These are phyloP conservation scores for Vitis amurensis DNA, from an alignment of 164 flowering plant genomes.

Conservation along the genomic window DNA sequence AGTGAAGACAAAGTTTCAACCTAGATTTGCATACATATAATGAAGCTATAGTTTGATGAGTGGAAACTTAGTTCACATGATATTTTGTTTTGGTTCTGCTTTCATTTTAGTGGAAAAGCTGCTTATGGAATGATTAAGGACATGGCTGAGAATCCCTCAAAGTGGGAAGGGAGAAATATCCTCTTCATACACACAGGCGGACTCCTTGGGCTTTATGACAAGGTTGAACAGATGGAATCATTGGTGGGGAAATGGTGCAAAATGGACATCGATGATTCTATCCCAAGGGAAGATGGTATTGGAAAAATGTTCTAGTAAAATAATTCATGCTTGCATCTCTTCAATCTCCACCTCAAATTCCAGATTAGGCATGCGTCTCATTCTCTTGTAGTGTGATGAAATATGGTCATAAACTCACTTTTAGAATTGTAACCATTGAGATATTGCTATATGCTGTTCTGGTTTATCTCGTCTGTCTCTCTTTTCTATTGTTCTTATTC, in stretches of 20 bases:
- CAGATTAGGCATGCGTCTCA: background rate
- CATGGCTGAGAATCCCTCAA: conserved; percentile 69
- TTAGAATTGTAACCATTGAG: too few relatives aligned
- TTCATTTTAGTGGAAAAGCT: conserved; percentile 77
- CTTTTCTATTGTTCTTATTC: too few relatives aligned
- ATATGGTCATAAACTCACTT: too few relatives aligned
- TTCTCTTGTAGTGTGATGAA: too few relatives aligned
- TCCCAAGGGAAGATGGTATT: conserved; percentile 67
- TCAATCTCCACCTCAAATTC: background rate
- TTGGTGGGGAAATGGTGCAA: conserved; percentile 61
- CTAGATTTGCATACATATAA: too few relatives aligned
- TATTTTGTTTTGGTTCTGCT: background rate
- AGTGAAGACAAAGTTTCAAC: too few relatives aligned
- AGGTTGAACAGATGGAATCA: conserved; percentile 63
- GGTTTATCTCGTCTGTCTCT: too few relatives aligned
- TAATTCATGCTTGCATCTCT: too few relatives aligned
- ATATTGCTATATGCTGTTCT: too few relatives aligned
- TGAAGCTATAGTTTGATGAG: too few relatives aligned
- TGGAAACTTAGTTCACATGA: too few relatives aligned
- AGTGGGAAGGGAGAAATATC: conserved; percentile 87
- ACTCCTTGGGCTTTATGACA: conserved; percentile 85
- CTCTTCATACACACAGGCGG: conserved; percentile 97
- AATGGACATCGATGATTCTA: conserved; percentile 65
- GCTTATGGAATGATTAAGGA: conserved; percentile 78
- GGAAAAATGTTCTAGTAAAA: conserved; percentile 75